Conservation (phyloP, 225 moss, liverwort and hornwort genomes). For the Antitrichia curtipendula region DNA sequence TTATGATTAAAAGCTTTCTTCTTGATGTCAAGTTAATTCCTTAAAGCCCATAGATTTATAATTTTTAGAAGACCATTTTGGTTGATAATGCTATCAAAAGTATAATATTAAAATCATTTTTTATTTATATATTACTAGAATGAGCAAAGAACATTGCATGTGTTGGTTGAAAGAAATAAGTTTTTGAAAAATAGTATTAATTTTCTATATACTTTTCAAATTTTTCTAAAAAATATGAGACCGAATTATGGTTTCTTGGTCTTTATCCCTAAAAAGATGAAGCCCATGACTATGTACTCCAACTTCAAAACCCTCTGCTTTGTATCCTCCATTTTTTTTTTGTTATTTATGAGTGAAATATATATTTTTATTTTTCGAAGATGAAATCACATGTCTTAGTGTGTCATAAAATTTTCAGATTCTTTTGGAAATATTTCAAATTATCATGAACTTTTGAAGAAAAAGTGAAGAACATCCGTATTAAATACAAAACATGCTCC, state of each 20-base stretch:
- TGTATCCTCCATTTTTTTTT: neutral
- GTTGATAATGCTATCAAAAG: neutral
- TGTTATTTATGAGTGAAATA: neutral
- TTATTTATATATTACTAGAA: neutral
- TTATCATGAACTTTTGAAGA: neutral
- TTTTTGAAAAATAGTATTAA: neutral
- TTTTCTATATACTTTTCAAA: neutral
- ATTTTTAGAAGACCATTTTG: neutral
- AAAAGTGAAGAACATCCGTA: neutral
- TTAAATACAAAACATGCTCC: no score
- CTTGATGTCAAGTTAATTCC: rapidly evolving
- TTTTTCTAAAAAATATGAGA: neutral
- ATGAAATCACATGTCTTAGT: no score
- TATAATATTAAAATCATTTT: no score
- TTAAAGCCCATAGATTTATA: neutral
- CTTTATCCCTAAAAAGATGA: rapidly evolving
- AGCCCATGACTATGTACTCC: rapidly evolving
- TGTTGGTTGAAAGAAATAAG: neutral
- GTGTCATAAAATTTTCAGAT: no score
- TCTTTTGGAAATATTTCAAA: neutral
- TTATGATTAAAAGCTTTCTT: no score
- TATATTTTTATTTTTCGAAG: neutral
- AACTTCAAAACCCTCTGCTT: neutral
- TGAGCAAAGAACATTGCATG: neutral
- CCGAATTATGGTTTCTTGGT: neutral